A percentile compares a stretch with the other conserved stretches of the same genome.
Conservation (phyloP, 129 eudicot species). For the Flaveria robusta region DNA sequence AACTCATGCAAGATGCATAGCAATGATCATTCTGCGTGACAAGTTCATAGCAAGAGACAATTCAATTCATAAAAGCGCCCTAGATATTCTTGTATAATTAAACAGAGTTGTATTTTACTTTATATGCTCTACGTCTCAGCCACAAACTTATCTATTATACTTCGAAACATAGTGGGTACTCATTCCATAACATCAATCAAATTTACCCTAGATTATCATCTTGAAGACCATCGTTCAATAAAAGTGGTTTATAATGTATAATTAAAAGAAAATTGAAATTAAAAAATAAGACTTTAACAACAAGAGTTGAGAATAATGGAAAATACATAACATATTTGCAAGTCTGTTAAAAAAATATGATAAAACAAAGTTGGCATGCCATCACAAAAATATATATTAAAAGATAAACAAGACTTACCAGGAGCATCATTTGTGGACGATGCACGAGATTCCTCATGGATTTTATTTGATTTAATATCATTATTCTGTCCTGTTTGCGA, state of each 20-base stretch:
- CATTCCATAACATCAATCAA: not conserved
- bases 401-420: conserved; percentile 29
- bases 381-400: conserved; percentile 3
- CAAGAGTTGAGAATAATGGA: not conserved
- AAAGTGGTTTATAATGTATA: conserved; percentile 9
- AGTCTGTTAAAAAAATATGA: not conserved
- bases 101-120: not conserved
- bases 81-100: not conserved
- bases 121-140: not conserved
- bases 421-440: conserved; percentile 34
- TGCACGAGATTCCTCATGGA: conserved; percentile 34
- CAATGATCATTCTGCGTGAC: not conserved
- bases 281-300: not conserved
- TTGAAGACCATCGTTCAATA: not conserved
- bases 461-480: conserved; percentile 35
- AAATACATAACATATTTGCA: conserved; percentile 5
- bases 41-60: not conserved
- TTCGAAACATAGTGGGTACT: not conserved
- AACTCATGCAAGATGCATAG: conserved; percentile 17
- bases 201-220: conserved; percentile 13
- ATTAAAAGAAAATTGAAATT: not conserved
- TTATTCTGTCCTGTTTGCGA: conserved; percentile 29
- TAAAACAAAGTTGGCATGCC: not conserved
- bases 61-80: not conserved
- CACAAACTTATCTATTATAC: not conserved